A percentile compares a stretch with the other conserved stretches of the same genome.
Evolutionary conservation across 495 filamentous ascomycete genomes (phyloP).

Genomic region (Lasiosphaeris hirsuta): DNA sequence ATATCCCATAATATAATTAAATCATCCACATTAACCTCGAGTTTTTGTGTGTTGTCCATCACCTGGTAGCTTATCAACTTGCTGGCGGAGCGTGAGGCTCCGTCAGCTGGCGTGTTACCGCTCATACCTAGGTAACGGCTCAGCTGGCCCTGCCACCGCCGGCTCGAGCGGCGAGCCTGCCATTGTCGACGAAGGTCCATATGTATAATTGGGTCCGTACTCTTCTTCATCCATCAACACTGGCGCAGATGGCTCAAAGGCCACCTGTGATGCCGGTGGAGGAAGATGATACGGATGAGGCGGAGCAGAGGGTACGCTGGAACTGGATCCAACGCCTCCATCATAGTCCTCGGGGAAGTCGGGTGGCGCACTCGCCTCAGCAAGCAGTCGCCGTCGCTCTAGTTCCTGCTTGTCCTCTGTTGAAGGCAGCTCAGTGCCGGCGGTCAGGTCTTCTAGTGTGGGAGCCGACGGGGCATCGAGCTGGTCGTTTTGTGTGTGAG

Average conservation of each 20-base stretch:
- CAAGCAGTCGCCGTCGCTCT: conserved; percentile 68
- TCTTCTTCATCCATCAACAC: conserved; percentile 62
- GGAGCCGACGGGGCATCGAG: conserved; percentile 42
- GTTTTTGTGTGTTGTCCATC: too few relatives aligned
- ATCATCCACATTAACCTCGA: too few relatives aligned
- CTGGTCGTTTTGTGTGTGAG: conserved; percentile 7
- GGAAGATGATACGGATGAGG: conserved; percentile 9
- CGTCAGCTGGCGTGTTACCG: not conserved
- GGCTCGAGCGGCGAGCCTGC: not conserved
- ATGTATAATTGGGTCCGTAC: conserved; percentile 36
- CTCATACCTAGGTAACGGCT: conserved; percentile 41
- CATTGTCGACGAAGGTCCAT: conserved; percentile 22
- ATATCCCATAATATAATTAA: too few relatives aligned
- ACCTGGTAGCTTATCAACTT: too few relatives aligned
- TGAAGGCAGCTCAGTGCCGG: conserved; percentile 31
- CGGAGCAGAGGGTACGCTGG: conserved; percentile 15
- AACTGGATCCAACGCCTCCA: conserved; percentile 19
- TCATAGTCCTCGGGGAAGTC: conserved; percentile 49
- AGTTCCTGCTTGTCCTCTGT: conserved; percentile 85
- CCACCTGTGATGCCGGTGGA: conserved; percentile 6
- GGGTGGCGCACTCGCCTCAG: conserved; percentile 67
- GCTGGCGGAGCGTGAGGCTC: too few relatives aligned
- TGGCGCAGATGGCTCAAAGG: conserved; percentile 60
- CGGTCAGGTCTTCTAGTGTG: conserved; percentile 41
- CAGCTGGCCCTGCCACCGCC: conserved; percentile 20